A percentile compares a stretch with the other conserved stretches of the same genome.
Evolutionary conservation across 2,329 filamentous ascomycete species (phyloP).

Genomic region (Tolypocladium amazonense): DNA sequence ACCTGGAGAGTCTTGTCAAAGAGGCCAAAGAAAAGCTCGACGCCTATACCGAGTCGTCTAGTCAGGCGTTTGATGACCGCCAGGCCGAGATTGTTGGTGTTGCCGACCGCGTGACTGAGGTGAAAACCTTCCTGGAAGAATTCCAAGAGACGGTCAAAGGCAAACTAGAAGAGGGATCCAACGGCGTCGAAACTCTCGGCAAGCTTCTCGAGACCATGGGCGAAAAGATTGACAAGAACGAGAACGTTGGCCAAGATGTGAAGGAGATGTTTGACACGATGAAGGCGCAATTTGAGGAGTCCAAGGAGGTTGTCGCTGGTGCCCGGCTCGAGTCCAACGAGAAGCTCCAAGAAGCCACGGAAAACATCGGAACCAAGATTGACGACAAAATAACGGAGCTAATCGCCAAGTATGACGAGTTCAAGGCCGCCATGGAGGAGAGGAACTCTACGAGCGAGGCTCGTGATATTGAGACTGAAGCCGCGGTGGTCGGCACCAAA

Average conservation of each 20-base stretch:
- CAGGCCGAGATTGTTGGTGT: constrained; percentile 75
- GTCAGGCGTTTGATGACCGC: constrained; percentile 72
- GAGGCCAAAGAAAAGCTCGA: constrained; percentile 61
- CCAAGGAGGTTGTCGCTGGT: constrained; percentile 67
- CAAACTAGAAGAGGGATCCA: constrained; percentile 66
- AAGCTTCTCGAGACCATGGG: constrained; percentile 58
- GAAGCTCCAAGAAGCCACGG: constrained; percentile 52
- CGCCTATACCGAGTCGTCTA: constrained; percentile 59
- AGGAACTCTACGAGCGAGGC: constrained; percentile 64
- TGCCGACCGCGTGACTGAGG: constrained; percentile 65
- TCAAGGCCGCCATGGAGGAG: constrained; percentile 63
- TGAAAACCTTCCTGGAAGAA: constrained; percentile 67
- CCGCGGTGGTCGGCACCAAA: constrained; percentile 65
- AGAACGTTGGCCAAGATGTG: constrained; percentile 48
- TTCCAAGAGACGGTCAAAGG: constrained; percentile 66
- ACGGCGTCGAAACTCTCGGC: constrained; percentile 61
- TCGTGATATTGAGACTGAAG: constrained; percentile 61
- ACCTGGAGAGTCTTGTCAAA: constrained; percentile 57
- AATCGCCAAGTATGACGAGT: constrained; percentile 79
- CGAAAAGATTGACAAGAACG: constrained; percentile 49
- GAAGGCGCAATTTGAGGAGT: constrained; percentile 79
- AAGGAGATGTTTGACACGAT: constrained; percentile 66
- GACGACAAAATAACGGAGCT: constrained; percentile 64
- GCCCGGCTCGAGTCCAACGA: constrained; percentile 77
- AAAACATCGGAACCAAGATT: constrained; percentile 43